Conservation (phyloP, 352 stramenopile genomes). For the Pythium aphanidermatum region DNA sequence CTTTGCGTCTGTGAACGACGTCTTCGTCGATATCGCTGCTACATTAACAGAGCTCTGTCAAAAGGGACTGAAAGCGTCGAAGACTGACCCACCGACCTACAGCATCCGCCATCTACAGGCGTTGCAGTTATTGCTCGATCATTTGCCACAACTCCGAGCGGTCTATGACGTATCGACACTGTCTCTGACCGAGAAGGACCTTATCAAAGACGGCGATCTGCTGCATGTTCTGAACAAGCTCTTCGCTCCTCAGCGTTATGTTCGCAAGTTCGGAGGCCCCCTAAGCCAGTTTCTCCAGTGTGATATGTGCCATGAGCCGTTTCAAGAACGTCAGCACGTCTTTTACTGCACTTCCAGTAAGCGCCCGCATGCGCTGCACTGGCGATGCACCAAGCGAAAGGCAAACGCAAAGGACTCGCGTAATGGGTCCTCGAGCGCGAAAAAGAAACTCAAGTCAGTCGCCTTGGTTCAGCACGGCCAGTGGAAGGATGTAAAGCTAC, state of each 20-base stretch:
- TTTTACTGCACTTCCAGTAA: conserved; percentile 58
- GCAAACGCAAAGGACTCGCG: conserved; percentile 20
- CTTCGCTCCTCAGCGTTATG: conserved; percentile 47
- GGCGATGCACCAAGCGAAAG: conserved; percentile 66
- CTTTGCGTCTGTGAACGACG: conserved; percentile 29
- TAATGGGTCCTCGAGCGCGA: conserved; percentile 18
- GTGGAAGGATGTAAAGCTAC: conserved; percentile 49
- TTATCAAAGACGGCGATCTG: conserved; percentile 46
- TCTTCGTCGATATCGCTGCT: conserved; percentile 34
- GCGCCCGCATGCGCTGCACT: conserved; percentile 58
- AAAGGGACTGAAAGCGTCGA: conserved; percentile 39
- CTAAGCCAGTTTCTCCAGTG: conserved; percentile 53
- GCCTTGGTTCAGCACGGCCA: conserved; percentile 45
- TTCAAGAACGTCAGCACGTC: conserved; percentile 67
- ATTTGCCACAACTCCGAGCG: conserved; percentile 56
- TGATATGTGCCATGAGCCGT: conserved; percentile 60
- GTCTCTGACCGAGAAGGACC: conserved; percentile 16
- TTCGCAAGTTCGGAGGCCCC: conserved; percentile 50
- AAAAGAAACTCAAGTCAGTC: conserved; percentile 56
- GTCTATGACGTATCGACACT: conserved; percentile 31
- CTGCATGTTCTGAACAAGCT: conserved; percentile 39
- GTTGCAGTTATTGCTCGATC: conserved; percentile 59
- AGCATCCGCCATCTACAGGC: conserved; percentile 58
- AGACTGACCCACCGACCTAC: conserved; percentile 45
- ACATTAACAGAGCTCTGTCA: conserved; percentile 48